Evolutionary conservation across 2,329 filamentous ascomycete species (phyloP), one percentile per base, ranked within the genome.

Genomic region (Cladosporium cucumerinum): DNA sequence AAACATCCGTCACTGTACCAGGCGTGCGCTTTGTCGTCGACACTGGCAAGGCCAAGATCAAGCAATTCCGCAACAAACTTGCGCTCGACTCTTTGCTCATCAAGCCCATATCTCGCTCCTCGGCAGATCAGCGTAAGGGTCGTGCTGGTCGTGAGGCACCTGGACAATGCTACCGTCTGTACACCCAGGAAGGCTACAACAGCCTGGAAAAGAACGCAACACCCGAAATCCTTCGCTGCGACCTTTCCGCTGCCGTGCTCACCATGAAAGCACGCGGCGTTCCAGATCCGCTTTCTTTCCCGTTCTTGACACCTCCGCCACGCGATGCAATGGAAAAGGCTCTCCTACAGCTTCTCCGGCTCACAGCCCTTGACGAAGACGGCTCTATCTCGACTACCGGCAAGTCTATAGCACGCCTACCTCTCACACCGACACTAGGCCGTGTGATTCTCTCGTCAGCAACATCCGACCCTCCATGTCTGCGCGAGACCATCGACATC

Each of bases 221-320:
- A 0, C 94, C 95, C 0, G 95, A 99, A 75, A 97, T 99, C 12
- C 79, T 97, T 12, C 87, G 95, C 23, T 96, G 92, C 72, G 94
- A 99, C 75, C 85, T 98, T 6, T 86, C 93, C 23, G 89, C 92
- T 36, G 91, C 94, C 0, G 84, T 97, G 1, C 81, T 99, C 11
- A 96, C 91, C 0, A 96, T 99, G 90, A 97, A 97, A 76, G 93
- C 94, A 0, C 86, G 93, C 62, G 93, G 93, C 0, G 88, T 98
- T 14, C 84, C 91, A 28, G 89, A 98, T 73, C 86, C 97, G 2
- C 81, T 93, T 23, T 81, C 84, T 0, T 99, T 99, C 67, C 92
- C 94, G 0, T 86, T 97, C 57, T 88, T 98, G 75, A 93, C 96
- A 63, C 84, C 86, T 0, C 95, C 95, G 0, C 87, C 91, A 10